Evolutionary conservation across 768 basidiomycete species (phyloP).

Genomic region (Collybia mongolica): DNA sequence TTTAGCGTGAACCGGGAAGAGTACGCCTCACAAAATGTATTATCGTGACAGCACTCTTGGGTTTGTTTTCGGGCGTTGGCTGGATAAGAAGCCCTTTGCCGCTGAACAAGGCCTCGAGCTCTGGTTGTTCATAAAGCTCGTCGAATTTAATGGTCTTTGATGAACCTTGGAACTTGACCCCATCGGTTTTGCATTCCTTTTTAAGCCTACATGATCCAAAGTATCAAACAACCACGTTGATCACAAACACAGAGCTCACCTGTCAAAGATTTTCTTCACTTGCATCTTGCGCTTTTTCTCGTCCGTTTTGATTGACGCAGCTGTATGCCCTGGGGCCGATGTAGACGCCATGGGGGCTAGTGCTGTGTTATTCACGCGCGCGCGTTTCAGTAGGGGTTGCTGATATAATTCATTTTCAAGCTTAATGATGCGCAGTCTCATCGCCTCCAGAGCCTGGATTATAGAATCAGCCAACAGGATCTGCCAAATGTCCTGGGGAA

Average conservation of each 20-base stretch:
- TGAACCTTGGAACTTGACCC: constrained; percentile 37
- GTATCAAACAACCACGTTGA: background rate
- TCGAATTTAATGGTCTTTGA: constrained; percentile 37
- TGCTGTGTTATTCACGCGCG: constrained; percentile 17
- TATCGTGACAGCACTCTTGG: constrained; percentile 38
- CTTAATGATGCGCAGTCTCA: constrained; percentile 27
- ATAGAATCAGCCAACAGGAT: background rate
- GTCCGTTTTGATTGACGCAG: constrained; percentile 26
- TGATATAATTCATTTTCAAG: constrained; percentile 30
- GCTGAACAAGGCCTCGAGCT: constrained; percentile 33
- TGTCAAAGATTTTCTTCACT: constrained; percentile 38
- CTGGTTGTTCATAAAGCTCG: constrained; percentile 32
- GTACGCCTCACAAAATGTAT: constrained; percentile 31
- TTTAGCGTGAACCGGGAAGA: background rate
- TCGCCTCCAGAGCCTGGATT: constrained; percentile 26
- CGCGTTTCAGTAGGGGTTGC: constrained; percentile 29
- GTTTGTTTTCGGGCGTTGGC: constrained; percentile 38
- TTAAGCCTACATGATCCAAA: constrained; percentile 25
- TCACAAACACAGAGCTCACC: constrained; percentile 17
- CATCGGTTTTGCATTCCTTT: constrained; percentile 38
- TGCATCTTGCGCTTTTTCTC: constrained; percentile 38
- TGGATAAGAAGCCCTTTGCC: constrained; percentile 35
- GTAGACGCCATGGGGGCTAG: constrained; percentile 7
- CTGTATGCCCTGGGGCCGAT: constrained; percentile 15
- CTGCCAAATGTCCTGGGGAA: background rate